phyloP scores from a whole-genome alignment of 441 rosid species.

The Breynia disticha region DNA sequence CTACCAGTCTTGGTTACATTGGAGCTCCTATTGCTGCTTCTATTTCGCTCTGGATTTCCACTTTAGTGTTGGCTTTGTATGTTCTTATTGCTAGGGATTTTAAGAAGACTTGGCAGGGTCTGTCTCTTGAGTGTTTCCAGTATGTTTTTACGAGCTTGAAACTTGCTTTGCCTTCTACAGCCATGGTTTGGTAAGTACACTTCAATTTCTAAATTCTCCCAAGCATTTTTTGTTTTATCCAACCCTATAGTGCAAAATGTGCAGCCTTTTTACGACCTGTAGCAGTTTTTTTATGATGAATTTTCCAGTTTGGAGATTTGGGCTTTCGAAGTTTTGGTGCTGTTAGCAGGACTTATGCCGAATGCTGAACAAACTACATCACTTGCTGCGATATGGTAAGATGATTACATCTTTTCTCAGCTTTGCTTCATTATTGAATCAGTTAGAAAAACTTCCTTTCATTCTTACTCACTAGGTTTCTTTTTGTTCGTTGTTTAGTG shows the following conservation, averaged over 20 bases:
- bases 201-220: background rate
- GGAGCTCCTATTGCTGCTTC: constrained; percentile 78
- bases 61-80: constrained; percentile 37
- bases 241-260: too few relatives aligned
- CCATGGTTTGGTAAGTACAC: constrained; percentile 63
- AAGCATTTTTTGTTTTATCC: too few relatives aligned
- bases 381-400: constrained; percentile 63
- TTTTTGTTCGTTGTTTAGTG: background rate
- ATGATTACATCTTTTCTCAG: too few relatives aligned
- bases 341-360: constrained; percentile 70
- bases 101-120: constrained; percentile 57
- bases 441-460: too few relatives aligned
- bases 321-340: constrained; percentile 66
- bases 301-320: constrained; percentile 61
- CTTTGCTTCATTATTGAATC: too few relatives aligned
- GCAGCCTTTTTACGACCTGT: too few relatives aligned
- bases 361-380: constrained; percentile 46
- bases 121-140: constrained; percentile 34
- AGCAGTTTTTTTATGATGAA: background rate
- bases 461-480: too few relatives aligned
- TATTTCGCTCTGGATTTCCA: constrained; percentile 55
- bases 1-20: constrained; percentile 37
- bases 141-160: constrained; percentile 30
- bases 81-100: constrained; percentile 34
- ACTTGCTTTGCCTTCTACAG: constrained; percentile 66